These are phyloP conservation scores for Tricholoma matsutake DNA, from an alignment of 768 basidiomycete genomes.

Conservation along the genomic window DNA sequence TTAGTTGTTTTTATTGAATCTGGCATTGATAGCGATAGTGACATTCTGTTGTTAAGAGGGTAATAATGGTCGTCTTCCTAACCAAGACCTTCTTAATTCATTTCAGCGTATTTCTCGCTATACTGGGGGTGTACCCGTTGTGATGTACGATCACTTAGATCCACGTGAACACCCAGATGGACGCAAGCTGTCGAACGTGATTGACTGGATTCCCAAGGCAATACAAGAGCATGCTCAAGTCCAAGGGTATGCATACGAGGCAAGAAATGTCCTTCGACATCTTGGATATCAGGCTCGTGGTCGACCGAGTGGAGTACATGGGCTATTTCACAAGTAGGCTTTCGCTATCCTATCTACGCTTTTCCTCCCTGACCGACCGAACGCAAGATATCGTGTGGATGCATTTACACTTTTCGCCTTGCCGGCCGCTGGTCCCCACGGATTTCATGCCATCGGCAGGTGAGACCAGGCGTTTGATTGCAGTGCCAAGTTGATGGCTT, in stretches of 20 bases:
- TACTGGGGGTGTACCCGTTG: constrained; percentile 72
- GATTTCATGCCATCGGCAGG: constrained; percentile 92
- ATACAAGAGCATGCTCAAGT: constrained; percentile 42
- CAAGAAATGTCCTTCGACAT: constrained; percentile 68
- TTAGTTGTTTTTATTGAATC: constrained; percentile 30
- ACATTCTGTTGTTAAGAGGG: constrained; percentile 62
- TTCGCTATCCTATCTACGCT: neutral
- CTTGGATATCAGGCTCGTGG: constrained; percentile 74
- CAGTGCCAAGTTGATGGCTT: constrained; percentile 2
- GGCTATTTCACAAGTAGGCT: constrained; percentile 75
- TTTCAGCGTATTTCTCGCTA: constrained; percentile 67
- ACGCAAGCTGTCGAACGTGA: constrained; percentile 22
- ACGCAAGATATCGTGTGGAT: constrained; percentile 88
- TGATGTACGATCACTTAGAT: constrained; percentile 78
- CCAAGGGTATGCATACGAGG: constrained; percentile 52
- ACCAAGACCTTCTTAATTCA: constrained; percentile 92
- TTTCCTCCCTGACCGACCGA: neutral
- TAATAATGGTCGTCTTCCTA: constrained; percentile 90
- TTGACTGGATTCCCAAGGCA: constrained; percentile 44
- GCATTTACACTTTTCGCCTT: constrained; percentile 88
- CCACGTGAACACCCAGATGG: constrained; percentile 35
- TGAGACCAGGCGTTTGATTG: constrained; percentile 30
- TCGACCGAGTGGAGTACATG: constrained; percentile 84
- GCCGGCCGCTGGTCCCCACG: constrained; percentile 89
- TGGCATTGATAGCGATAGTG: neutral